phyloP scores from a whole-genome alignment of 2,329 filamentous ascomycete genomes.

The Fusarium sp. region DNA sequence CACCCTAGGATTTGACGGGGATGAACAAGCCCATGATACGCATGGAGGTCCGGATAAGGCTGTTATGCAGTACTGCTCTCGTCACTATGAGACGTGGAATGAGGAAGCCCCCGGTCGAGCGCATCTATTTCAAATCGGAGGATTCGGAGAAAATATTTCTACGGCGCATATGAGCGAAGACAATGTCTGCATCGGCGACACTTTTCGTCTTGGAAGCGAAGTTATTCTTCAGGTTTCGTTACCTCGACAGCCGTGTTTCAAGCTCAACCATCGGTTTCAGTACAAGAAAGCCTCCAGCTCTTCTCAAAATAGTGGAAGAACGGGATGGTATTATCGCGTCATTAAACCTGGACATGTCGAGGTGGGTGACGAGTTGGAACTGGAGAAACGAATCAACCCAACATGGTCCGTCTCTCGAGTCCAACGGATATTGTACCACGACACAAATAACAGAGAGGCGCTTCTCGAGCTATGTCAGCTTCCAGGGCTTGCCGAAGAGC shows the following conservation, averaged over 20 bases:
- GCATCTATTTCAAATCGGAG: slow-evolving; percentile 30
- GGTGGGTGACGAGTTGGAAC: slow-evolving; percentile 10
- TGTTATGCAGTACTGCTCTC: slow-evolving; percentile 32
- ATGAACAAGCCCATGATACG: slow-evolving; percentile 30
- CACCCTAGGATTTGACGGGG: slow-evolving; percentile 23
- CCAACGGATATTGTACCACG: slow-evolving; percentile 24
- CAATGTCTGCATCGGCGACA: slow-evolving; percentile 37
- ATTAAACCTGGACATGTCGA: slow-evolving; percentile 17
- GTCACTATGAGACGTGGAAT: slow-evolving; percentile 33
- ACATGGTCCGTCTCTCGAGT: slow-evolving; percentile 25
- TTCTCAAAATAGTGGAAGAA: slow-evolving; percentile 28
- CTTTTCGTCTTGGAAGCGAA: slow-evolving; percentile 21
- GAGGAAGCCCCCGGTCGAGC: slow-evolving; percentile 18
- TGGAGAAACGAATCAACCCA: slow-evolving; percentile 20
- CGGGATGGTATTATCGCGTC: slow-evolving; percentile 36
- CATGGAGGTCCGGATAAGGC: slow-evolving; percentile 34
- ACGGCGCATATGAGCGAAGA: slow-evolving; percentile 25
- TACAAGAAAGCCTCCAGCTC: slow-evolving; percentile 25
- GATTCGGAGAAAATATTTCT: slow-evolving; percentile 35
- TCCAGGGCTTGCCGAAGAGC: slow-evolving; percentile 18
- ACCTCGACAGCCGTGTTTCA: slow-evolving; percentile 35
- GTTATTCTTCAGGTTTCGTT: slow-evolving; percentile 30
- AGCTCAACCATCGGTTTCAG: slow-evolving; percentile 39
- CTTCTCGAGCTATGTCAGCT: slow-evolving; percentile 9
- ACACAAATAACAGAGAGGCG: slow-evolving; percentile 14